Evolutionary conservation across 73 alveolate genomes (phyloP).

Genomic region (Paramecium caudatum): DNA sequence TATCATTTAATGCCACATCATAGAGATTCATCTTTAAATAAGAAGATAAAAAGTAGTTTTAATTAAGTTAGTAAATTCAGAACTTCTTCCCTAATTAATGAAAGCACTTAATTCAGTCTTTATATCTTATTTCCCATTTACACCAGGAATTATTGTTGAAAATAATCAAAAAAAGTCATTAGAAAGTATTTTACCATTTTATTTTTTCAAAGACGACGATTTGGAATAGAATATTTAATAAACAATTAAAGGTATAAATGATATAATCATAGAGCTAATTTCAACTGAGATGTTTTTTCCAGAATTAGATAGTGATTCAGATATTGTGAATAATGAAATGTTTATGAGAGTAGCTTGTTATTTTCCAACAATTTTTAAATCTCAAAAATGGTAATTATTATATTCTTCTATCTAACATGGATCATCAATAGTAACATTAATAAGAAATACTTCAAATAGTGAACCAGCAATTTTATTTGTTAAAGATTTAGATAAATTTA

Average conservation of each 20-base stretch:
- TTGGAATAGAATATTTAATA: not conserved
- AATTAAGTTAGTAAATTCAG: not conserved
- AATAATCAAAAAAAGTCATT: not conserved
- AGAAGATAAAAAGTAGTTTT: not conserved
- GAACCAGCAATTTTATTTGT: not conserved
- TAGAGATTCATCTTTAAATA: not conserved
- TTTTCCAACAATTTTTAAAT: not conserved
- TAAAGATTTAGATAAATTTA: conserved; percentile 1
- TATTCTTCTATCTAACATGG: conserved; percentile 25
- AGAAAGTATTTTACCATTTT: not conserved
- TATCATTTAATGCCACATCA: not conserved
- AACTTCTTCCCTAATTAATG: not conserved
- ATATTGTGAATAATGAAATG: not conserved
- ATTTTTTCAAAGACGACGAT: not conserved
- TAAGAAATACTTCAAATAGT: not conserved
- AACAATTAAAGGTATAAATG: not conserved
- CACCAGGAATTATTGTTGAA: not conserved
- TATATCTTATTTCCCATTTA: not conserved
- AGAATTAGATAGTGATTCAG: not conserved
- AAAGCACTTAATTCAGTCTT: conserved; percentile 18
- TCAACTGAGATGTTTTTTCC: too few relatives aligned
- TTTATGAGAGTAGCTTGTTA: conserved; percentile 10
- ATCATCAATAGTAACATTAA: not conserved
- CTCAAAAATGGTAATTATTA: not conserved
- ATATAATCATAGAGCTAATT: too few relatives aligned